Base-by-base conservation (phyloP, 805 yeast species). In the Ogataea minuta region DNA sequence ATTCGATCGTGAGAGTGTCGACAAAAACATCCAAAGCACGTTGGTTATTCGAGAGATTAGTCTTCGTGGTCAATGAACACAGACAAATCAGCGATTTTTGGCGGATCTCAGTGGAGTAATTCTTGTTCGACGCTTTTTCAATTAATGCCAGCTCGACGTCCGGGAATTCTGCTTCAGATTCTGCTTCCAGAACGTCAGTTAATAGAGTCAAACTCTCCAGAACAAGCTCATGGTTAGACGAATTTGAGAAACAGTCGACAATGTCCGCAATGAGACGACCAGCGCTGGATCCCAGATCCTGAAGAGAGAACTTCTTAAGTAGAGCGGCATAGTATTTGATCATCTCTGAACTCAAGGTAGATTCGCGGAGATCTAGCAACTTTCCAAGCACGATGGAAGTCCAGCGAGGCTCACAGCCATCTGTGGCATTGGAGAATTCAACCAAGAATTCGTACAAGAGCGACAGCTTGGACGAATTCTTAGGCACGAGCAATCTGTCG, bases 251-350 rank as follows among this genome's bases (percentile, higher is more conserved):
- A n/a, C 59, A 49, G 4, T 21, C 29, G 4, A 46, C 34, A 5
- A 61, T 36, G 30, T 50, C 54, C 2, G 42, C 39, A 6, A 60
- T 16, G 3, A 62, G 36, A 11, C 26, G 36, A 2, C 27, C n/a
- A 10, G 62, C 44, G 25, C 61, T 59, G 14, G 49, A 23, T 1
- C 63, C 70, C 37, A 69, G 57, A 28, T 45, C 54, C 16, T 52
- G 37, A 23, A 69, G 36, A 4, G 60, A 46, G 41, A 64, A 67
- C 9, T 56, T 54, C 5, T 45, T 35, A n/a, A 70, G 41, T 1
- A 68, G 41, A 1, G 63, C 50, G 2, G 64, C 53, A 39, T 68
- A 69, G 35, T 70, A 65, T 37, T 52, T 66, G 32, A 66, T 43
- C 16, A 62, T 43, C 13, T 64, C 71, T 20, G 62, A 44, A 10